Evolutionary conservation across 2,329 filamentous ascomycete genomes (phyloP).

Genomic region (Penicillium sp.): DNA sequence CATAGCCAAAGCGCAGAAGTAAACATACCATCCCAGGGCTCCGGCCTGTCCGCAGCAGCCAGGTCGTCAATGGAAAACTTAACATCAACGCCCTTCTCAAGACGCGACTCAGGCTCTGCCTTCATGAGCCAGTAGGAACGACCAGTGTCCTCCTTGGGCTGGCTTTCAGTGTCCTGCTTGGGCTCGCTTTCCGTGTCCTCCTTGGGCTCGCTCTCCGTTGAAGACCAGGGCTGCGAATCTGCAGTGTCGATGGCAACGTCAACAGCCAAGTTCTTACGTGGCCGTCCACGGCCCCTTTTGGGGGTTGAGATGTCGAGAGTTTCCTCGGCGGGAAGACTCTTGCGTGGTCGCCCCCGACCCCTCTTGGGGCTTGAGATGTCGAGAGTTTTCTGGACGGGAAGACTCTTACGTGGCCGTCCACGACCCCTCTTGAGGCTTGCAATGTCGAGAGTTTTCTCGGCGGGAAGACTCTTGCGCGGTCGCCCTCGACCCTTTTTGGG

Average conservation of each 20-base stretch:
- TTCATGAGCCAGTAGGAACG: slow-evolving; percentile 74
- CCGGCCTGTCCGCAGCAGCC: slow-evolving; percentile 63
- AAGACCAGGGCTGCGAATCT: slow-evolving; percentile 12
- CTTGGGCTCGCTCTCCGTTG: slow-evolving; percentile 5
- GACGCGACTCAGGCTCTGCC: slow-evolving; percentile 78
- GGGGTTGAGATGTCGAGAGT: not conserved
- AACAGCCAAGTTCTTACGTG: slow-evolving; percentile 3
- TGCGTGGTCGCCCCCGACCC: not conserved
- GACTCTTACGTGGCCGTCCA: slow-evolving; percentile 13
- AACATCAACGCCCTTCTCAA: slow-evolving; percentile 83
- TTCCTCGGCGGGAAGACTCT: not conserved
- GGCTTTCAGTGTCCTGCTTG: slow-evolving; percentile 5
- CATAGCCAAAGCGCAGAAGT: not conserved
- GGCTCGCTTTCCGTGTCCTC: slow-evolving; percentile 14
- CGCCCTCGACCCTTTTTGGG: not conserved
- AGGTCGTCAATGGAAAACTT: slow-evolving; percentile 94
- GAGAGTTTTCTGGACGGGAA: too few species aligned
- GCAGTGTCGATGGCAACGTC: slow-evolving; percentile 2
- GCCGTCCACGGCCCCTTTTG: slow-evolving; percentile 10
- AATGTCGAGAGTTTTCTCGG: not conserved
- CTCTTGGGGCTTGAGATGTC: not conserved
- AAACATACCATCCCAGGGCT: slow-evolving; percentile 80
- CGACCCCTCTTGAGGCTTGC: slow-evolving; percentile 5
- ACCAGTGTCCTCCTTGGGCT: slow-evolving; percentile 19
- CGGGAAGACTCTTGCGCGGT: not conserved